Evolutionary conservation across 495 filamentous ascomycete genomes (phyloP).

Genomic region (Hypoxylon lenormandii): DNA sequence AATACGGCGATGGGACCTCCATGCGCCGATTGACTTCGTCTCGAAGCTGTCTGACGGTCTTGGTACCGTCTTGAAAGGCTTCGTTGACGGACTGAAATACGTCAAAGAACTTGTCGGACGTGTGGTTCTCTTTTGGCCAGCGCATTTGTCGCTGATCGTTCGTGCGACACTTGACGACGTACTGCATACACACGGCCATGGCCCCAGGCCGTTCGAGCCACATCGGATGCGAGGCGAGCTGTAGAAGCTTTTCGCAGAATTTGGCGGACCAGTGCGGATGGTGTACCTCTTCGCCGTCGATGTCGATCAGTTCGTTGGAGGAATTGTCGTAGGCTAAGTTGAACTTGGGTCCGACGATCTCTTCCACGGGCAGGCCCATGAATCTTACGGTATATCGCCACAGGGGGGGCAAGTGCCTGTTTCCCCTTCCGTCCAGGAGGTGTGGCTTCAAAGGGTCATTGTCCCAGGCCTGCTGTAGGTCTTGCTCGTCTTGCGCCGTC

Average conservation of each 20-base stretch:
- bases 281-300: too few species aligned
- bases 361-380: not conserved
- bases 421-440: not conserved
- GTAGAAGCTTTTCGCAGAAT: conserved; percentile 12
- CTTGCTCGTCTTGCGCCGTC: not conserved
- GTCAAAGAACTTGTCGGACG: conserved; percentile 17
- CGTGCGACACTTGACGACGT: conserved; percentile 24
- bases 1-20: conserved; percentile 12
- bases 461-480: not conserved
- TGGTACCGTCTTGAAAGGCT: conserved; percentile 8
- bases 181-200: conserved; percentile 11
- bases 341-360: conserved; percentile 15
- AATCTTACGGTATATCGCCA: not conserved
- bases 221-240: conserved; percentile 4
- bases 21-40: not conserved
- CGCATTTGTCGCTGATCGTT: conserved; percentile 18
- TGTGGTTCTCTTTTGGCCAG: conserved; percentile 17
- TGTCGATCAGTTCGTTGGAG: not conserved
- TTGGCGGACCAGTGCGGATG: conserved; percentile 1
- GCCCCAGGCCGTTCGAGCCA: conserved; percentile 12
- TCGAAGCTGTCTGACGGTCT: not conserved
- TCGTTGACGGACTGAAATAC: conserved; percentile 1
- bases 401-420: not conserved
- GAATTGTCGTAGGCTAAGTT: conserved; percentile 9
- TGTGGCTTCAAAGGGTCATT: not conserved